A percentile compares a stretch with the other conserved stretches of the same genome.
Conservation (phyloP, 257 asterid genomes). For the Verbena officinalis region DNA sequence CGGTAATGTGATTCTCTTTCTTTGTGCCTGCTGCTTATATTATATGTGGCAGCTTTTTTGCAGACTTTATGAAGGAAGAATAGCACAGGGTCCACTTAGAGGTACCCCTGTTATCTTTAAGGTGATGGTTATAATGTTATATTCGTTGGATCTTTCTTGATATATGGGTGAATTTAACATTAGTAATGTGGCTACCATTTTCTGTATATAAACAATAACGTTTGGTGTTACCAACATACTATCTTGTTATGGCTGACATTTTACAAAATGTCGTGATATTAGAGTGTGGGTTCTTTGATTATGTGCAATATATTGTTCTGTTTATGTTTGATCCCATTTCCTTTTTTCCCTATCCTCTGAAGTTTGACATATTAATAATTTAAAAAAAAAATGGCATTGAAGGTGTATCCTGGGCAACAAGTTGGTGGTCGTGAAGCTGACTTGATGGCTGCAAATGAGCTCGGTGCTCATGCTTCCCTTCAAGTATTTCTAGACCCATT, state of each 20-base stretch:
- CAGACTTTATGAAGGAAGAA: conserved; percentile 96
- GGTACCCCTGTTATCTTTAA: conserved; percentile 84
- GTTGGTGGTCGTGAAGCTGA: conserved; percentile 92
- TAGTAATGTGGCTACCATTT: not conserved
- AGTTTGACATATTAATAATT: not conserved
- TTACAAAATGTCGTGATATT: conserved; percentile 1
- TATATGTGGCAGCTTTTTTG: conserved; percentile 56
- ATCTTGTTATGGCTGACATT: not conserved
- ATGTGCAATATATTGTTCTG: not conserved
- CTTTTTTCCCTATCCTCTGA: conserved; percentile 18
- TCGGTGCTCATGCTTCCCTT: conserved; percentile 81
- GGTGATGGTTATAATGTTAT: conserved; percentile 44
- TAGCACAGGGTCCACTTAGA: conserved; percentile 79
- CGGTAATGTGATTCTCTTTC: conserved; percentile 4
- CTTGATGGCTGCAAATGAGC: conserved; percentile 95
- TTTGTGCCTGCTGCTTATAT: conserved; percentile 48
- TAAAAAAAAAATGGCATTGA: conserved; percentile 33
- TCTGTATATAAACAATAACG: not conserved
- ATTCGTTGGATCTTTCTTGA: not conserved
- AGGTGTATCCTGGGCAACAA: conserved; percentile 97
- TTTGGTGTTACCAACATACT: not conserved
- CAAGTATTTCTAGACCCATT: conserved; percentile 44
- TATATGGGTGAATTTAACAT: not conserved
- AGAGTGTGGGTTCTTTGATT: not conserved
- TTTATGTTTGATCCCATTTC: not conserved